Base-by-base conservation (phyloP, 352 stramenopile genomes). In the Pythium aquatile region DNA sequence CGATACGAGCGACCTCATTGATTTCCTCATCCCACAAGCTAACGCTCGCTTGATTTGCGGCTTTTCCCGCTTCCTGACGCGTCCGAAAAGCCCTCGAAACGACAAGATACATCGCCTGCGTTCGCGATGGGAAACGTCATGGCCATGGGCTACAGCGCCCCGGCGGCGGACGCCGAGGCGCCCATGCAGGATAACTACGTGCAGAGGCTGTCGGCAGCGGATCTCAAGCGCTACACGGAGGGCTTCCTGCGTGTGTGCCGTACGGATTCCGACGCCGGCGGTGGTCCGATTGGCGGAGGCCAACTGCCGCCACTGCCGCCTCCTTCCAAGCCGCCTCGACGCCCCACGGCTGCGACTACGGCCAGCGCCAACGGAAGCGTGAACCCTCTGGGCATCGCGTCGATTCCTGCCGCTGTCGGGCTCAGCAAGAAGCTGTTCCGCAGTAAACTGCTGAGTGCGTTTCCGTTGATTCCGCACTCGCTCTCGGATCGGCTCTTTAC, bases 401-500 rank as follows among this genome's bases (percentile, higher is more conserved):
- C 24, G 24, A 32, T 8, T 17, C 30, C 9, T 3, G 49, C 46
- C 46, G 57, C 29, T 58, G 58, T 62, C 2, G 58, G 77, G 16
- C 47, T 93, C 39, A 78, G 40, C 57, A 93, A 93, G 72, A 90
- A 90, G 52, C 56, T 84, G 42, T 96, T 96, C 52, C 85, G 87
- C n/a, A 77, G 72, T 55, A 94, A 94, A 63, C 64, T 96, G 28
- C 73, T 96, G 16, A 77, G 79, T 32, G 74, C 80, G 39, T 96
- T 94, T 60, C 75, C 83, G 14, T 77, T 92, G 70, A 89, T 96
- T 46, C 87, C 87, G 33, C 77, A 89, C 64, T 87, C 87, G 55
- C 71, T 96, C n/a, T 79, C 81, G 32, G 87, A 96, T 63, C 83
- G 87, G 42, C 55, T 96, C 48, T 96, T 94, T 61, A 82, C 92